Conservation (phyloP, 73 alveolate genomes). For the Paramecium sonneborni region DNA sequence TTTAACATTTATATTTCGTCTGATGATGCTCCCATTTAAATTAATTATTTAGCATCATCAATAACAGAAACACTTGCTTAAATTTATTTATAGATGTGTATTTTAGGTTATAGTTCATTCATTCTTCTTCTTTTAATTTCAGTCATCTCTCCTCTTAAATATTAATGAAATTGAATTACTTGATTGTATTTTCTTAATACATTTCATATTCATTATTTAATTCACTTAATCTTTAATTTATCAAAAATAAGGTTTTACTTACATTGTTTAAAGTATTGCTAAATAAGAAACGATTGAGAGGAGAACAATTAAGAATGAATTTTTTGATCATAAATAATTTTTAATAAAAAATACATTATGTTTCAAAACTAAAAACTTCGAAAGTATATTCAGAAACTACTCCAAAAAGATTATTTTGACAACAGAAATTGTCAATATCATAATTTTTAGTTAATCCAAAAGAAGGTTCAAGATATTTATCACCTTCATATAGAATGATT, state of each 20-base stretch:
- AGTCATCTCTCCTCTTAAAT: constrained; percentile 5
- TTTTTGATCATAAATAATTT: not conserved
- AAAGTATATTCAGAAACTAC: not conserved
- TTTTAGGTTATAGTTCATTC: constrained; percentile 41
- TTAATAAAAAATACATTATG: not conserved
- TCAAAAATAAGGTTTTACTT: not conserved
- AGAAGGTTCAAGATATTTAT: not conserved
- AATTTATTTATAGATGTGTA: constrained; percentile 24
- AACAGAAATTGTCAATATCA: not conserved
- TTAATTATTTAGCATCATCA: not conserved
- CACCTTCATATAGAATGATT: not conserved
- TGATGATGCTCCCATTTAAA: not conserved
- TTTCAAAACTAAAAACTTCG: not conserved
- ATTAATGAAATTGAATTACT: not conserved
- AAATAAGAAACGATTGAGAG: not conserved
- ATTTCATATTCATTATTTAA: not conserved
- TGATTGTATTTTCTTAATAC: not conserved
- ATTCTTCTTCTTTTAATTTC: constrained; percentile 42
- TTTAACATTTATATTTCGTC: not conserved
- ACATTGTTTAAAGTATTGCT: not conserved
- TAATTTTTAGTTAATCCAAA: not conserved
- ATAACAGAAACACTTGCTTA: not conserved
- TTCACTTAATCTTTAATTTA: not conserved
- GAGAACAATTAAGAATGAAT: not conserved
- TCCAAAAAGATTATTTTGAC: not conserved